Conservation (phyloP, 129 eudicot genomes). For the Escallonia rubra region DNA sequence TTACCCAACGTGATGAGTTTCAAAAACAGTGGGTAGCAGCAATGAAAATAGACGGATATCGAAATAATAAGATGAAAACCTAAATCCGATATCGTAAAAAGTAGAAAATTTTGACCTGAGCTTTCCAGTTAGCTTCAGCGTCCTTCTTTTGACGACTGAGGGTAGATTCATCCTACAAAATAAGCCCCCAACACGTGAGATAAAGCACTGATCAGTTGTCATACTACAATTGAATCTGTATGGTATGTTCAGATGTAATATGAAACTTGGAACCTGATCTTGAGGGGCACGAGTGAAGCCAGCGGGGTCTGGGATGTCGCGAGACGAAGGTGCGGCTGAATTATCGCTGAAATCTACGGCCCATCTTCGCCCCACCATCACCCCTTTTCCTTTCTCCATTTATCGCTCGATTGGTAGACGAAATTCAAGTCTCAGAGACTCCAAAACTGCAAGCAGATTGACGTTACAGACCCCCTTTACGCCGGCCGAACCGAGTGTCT, state of each 20-base stretch:
- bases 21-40: too few species aligned
- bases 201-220: too few species aligned
- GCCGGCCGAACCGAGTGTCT: too few species aligned
- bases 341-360: slow-evolving; percentile 93
- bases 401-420: not conserved
- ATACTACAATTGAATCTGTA: too few species aligned
- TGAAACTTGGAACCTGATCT: slow-evolving; percentile 49
- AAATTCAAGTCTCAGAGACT: too few species aligned
- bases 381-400: slow-evolving; percentile 90
- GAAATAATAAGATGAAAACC: too few species aligned
- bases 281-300: slow-evolving; percentile 75
- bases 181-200: too few species aligned
- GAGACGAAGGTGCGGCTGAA: slow-evolving; percentile 59
- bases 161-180: slow-evolving; percentile 62
- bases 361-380: slow-evolving; percentile 73
- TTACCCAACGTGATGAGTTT: too few species aligned
- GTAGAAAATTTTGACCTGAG: slow-evolving; percentile 29
- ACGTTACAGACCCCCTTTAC: too few species aligned
- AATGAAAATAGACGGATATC: too few species aligned
- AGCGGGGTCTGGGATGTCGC: slow-evolving; percentile 87
- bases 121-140: slow-evolving; percentile 84
- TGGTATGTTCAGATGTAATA: not conserved
- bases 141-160: slow-evolving; percentile 82
- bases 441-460: too few species aligned
- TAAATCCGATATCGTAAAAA: too few species aligned